phyloP scores from a whole-genome alignment of 2,329 filamentous ascomycete species.

The Aaosphaeria arxii region DNA sequence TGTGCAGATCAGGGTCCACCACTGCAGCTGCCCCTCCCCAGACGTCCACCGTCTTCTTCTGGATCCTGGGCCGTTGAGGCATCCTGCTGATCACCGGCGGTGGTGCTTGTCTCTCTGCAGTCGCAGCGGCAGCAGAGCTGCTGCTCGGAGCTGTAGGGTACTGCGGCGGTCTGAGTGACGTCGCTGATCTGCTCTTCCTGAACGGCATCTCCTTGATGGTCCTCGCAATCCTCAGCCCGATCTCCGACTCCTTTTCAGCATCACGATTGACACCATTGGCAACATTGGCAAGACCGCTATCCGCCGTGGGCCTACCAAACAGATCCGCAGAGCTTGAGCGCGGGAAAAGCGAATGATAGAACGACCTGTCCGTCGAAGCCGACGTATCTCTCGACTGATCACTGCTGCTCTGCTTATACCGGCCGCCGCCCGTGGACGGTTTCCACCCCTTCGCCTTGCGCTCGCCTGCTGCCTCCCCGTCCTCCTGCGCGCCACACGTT shows the following conservation, averaged over 20 bases:
- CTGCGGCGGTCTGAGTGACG: conserved; percentile 6
- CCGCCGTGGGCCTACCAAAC: conserved; percentile 15
- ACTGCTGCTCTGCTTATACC: too few species aligned
- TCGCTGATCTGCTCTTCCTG: conserved; percentile 10
- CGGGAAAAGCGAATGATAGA: too few species aligned
- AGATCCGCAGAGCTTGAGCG: conserved; percentile 9
- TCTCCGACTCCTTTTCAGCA: conserved; percentile 11
- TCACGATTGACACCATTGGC: conserved; percentile 2
- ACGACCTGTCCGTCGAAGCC: not conserved
- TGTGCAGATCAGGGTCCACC: too few species aligned
- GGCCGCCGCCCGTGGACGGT: not conserved
- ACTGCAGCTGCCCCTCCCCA: too few species aligned
- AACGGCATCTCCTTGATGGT: conserved; percentile 3
- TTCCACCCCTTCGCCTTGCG: conserved; percentile 14
- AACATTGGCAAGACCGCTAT: conserved; percentile 14
- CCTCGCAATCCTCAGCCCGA: not conserved
- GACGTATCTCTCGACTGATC: not conserved
- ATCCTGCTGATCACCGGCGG: too few species aligned
- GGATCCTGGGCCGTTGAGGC: too few species aligned
- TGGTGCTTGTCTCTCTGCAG: too few species aligned
- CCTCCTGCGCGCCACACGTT: conserved; percentile 1
- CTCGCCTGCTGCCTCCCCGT: not conserved
- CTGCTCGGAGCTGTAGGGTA: too few species aligned
- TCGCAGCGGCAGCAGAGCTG: too few species aligned
- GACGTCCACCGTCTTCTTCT: too few species aligned